Base-by-base conservation (phyloP, 2,329 filamentous ascomycete species). In the Penicillium sp. region DNA sequence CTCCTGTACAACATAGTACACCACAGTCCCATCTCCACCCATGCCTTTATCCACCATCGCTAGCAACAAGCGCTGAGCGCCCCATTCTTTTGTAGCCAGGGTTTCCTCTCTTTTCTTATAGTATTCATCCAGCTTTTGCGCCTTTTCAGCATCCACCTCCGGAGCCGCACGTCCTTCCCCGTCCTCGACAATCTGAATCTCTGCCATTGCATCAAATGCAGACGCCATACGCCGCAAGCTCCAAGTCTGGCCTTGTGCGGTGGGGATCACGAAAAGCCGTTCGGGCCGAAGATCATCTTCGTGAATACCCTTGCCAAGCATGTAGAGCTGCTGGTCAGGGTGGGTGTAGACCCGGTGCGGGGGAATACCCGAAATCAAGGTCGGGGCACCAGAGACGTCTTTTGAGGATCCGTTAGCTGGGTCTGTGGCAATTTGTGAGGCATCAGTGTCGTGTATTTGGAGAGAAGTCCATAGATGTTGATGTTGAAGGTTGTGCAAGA, bases 1-100 rank as follows among this genome's bases (percentile, higher is more conserved):
- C 67, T 87, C 85, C 63, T 86, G 84, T 48, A 87, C 78, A 60
- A 88, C 80, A 68, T 88, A 88, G 69, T 87, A 88, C 37, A 86
- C 83, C 29, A 87, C 78, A 1, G 86, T 88, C 43, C 85, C 85
- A 68, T 88, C 85, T 8, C 78, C 78, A 31, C 77, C 78, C 67
- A 73, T 72, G 3, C 70, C 70, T 57, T 73, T 70, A 66, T 86
- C 80, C 51, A 84, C 74, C 62, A 85, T 85, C 6, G 82, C 84
- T 53, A 87, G 69, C 27, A 88, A 63, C 14, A 86, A 68, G 48
- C 85, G 74, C 73, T 86, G 87, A 31, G 73, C 70, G 54, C 77
- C 77, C 71, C 76, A 77, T 62, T 78, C 72, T 47, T 72, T 69
- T 3, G 69, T 68, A 21, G 48, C 57, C 44, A 56, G 54, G 9